Evolutionary conservation across 2,329 filamentous ascomycete genomes (phyloP), one percentile per base, ranked within the genome.

Genomic region (Fusarium azukiicola): DNA sequence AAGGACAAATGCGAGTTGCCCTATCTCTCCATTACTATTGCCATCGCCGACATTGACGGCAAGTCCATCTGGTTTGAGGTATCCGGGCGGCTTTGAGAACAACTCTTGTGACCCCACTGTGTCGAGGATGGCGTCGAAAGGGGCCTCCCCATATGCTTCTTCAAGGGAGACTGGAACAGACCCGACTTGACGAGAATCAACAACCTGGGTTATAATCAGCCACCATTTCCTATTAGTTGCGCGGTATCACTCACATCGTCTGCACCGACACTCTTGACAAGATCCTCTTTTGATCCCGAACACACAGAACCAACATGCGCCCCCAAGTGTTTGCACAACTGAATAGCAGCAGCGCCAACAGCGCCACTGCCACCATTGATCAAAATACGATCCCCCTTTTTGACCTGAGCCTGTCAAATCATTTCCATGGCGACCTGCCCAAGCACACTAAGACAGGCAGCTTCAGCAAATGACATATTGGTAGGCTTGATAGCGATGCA

Each of bases 361-460:
- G 63, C 63, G 7, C 63, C 63, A 16, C 63, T 66, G 10, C 40
- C 44, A 11, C 63, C 63, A 23, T 49, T 66, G 13, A 66, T 38
- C 27, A 66, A 66, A 27, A 66, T 36, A 9, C 63, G 44, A 10
- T 49, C 63, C 2, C 63, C 63, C 17, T 47, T 44, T 44, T 66
- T 66, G 27, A 66, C 42, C n/a, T 49, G 44, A 14, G 63, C 63
- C 19, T 32, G 32, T 11, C 44, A 27, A 21, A 66, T 66, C 44
- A 66, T 66, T 21, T 47, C 63, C 63, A 66, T 47, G 7, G 63
- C 63, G 9, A 66, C 63, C 23, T 66, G 63, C 9, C 63, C 42
- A 11, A 23, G 63, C 21, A 66, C 63, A n/a, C 63, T 66, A 6
- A 66, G 63, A 17, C 63, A 66, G 21, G 63, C 27, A n/a, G 63